A percentile compares a stretch with the other conserved stretches of the same genome.
These are phyloP conservation scores for Niebla homalea DNA, from an alignment of 495 filamentous ascomycete species.

Conservation along the genomic window DNA sequence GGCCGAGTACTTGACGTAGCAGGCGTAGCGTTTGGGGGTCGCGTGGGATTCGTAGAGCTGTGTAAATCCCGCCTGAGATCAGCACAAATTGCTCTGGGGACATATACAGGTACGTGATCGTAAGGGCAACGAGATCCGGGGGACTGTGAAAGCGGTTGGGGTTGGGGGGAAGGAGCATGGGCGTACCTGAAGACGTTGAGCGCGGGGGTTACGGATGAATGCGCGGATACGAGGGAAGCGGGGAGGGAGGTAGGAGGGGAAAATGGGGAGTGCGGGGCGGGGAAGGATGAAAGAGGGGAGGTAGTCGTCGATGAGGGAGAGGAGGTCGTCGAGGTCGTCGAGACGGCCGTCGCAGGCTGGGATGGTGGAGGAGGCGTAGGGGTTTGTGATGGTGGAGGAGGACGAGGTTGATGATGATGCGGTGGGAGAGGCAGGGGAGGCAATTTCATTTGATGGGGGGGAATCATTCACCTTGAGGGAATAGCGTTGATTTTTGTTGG, in stretches of 20 bases:
- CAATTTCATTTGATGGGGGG: not conserved
- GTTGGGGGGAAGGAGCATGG: too few relatives aligned
- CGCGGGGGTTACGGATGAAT: not conserved
- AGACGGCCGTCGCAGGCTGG: not conserved
- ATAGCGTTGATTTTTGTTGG: constrained; percentile 28
- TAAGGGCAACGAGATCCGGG: too few relatives aligned
- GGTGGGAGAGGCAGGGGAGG: constrained; percentile 2
- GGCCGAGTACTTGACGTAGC: constrained; percentile 25
- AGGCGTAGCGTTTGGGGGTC: constrained; percentile 33
- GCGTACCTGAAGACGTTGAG: constrained; percentile 5
- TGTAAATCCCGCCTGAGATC: too few relatives aligned
- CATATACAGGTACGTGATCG: too few relatives aligned
- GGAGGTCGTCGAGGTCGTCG: not conserved
- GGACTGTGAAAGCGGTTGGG: too few relatives aligned
- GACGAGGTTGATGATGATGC: not conserved
- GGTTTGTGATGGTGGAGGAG: not conserved
- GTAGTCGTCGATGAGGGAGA: not conserved
- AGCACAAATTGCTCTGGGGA: too few relatives aligned
- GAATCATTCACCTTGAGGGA: constrained; percentile 23
- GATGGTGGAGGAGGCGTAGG: not conserved
- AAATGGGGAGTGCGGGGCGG: not conserved
- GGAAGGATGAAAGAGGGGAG: not conserved
- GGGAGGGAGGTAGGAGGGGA: not conserved
- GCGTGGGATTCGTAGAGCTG: constrained; percentile 42
- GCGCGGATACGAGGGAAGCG: constrained; percentile 3